Percentiles rank a stretch among this genome's conserved stretches.
Evolutionary conservation across 495 filamentous ascomycete species (phyloP).

Genomic region (Hyaloscypha variabilis): DNA sequence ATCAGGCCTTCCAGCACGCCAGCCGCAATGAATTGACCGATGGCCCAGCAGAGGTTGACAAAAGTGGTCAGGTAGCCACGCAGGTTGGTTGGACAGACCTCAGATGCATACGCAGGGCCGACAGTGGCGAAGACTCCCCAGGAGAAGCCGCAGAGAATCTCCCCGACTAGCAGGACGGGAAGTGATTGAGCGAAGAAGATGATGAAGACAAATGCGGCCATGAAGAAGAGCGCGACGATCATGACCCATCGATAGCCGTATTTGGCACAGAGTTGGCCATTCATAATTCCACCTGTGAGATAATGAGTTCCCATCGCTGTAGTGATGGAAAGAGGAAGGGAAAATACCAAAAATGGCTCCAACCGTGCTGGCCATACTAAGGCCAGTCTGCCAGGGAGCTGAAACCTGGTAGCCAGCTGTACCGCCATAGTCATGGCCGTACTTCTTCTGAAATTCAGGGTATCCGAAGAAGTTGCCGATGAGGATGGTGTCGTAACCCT

Average conservation of each 20-base stretch:
- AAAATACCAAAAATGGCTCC: conserved; percentile 40
- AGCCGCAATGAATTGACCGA: conserved; percentile 60
- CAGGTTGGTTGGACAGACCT: conserved; percentile 20
- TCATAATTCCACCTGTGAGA: conserved; percentile 23
- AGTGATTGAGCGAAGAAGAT: conserved; percentile 64
- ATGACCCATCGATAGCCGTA: conserved; percentile 58
- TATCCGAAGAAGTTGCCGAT: conserved; percentile 60
- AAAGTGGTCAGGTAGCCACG: conserved; percentile 26
- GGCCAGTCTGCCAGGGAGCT: conserved; percentile 31
- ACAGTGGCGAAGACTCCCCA: conserved; percentile 68
- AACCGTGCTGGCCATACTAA: conserved; percentile 1
- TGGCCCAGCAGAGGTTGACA: conserved; percentile 66
- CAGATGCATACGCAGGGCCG: conserved; percentile 47
- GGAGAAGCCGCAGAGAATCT: conserved; percentile 71
- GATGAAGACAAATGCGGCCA: conserved; percentile 56
- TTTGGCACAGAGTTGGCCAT: conserved; percentile 47
- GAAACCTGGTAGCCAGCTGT: conserved; percentile 39
- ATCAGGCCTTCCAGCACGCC: conserved; percentile 52
- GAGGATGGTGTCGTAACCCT: conserved; percentile 61
- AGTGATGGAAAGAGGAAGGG: conserved; percentile 7
- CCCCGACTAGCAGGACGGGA: conserved; percentile 60
- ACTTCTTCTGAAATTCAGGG: conserved; percentile 65
- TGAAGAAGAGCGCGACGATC: conserved; percentile 53
- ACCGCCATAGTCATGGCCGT: conserved; percentile 45
- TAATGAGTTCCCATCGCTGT: background rate